Evolutionary conservation across 352 stramenopile species (phyloP), one percentile per base, ranked within the genome.

Genomic region (Pythium phragmiticola): DNA sequence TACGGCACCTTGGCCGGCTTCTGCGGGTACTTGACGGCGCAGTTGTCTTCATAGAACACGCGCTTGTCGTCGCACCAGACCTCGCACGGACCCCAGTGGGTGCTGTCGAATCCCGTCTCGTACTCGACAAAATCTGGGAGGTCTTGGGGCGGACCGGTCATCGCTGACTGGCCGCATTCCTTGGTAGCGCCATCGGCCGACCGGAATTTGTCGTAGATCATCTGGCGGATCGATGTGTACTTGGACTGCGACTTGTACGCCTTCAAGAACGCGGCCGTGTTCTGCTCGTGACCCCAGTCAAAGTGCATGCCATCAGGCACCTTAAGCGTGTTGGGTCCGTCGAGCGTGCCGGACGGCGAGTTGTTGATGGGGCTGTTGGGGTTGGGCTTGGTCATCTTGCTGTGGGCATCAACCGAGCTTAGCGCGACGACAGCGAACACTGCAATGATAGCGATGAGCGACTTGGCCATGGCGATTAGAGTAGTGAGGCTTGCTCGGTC

Each of bases 91-190:
- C 63, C 63, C 17, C 58, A 36, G 51, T 72, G 66, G 13, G 66
- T 68, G 0, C 55, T 48, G 28, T 74, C 77, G 43, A 79, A 74
- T 61, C 55, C 60, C 1, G 28, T 30, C 49, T 12, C 47, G 36
- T 60, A 66, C 33, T 66, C 60, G 34, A 66, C 49, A 12, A 23
- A 53, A 4, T 50, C 56, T 5, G 56, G 51, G 14, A 65, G 39
- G 9, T 39, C 12, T 42, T n/a, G 60, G 19, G 50, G 16, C 4
- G 47, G 11, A n/a, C 45, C 60, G 0, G 46, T 51, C 23, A 14
- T 33, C 4, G 47, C 47, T 17, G 26, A 54, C 12, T 41, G 33
- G 47, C 47, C 47, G 26, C 47, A 54, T 13, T 37, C 47, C 21
- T 28, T 28, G 12, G 47, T 28, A 21, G 21, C 21, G 21, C 21